Evolutionary conservation across 495 filamentous ascomycete genomes (phyloP), one percentile per base, ranked within the genome.

Genomic region (Entonaema liquescens): DNA sequence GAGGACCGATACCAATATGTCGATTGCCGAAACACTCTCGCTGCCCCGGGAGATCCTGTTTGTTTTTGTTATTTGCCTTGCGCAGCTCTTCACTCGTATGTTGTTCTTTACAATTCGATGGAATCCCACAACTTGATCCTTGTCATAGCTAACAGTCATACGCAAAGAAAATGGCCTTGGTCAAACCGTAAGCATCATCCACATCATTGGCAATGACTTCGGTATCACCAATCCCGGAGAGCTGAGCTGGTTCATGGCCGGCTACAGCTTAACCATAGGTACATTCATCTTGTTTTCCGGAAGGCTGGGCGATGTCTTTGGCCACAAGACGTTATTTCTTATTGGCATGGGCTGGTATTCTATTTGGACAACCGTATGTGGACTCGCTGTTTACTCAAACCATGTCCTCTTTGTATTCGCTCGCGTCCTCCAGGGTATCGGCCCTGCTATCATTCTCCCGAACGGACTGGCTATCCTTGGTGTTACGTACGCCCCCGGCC

Each of bases 271-370:
- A 44, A 89, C 88, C 0, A 83, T 87, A 19, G 89, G 89, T 29
- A 89, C 88, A 6, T 91, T 91, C 67, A 89, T 91, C 73, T 78
- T 90, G n/a, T 78, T 89, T 25, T 85, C 84, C 9, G 89, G 89
- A 15, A 82, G 88, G 9, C 77, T 88, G 6, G 89, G 89, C 21
- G 89, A 91, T 62, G 66, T 86, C 0, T 86, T 83, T 67, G 88
- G 89, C 15, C 83, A 89, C 70, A 88, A 87, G 61, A 79, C 74
- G 1, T 79, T 91, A 71, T 87, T 89, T 56, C 64, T 87, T 4
- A 78, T 83, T 36, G 89, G 89, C 6, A 89, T 84, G 36, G 60
- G 80, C 15, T 90, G 87, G 88, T 83, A 86, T 40, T 82, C 82
- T 3, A 13, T 89, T 4, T 91, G 89, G 89, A 85, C 83, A 13